Percentiles rank a stretch among this genome's conserved stretches.
These are phyloP conservation scores for Tilletia setariae DNA, from an alignment of 1,284 basidiomycete genomes.

Conservation along the genomic window DNA sequence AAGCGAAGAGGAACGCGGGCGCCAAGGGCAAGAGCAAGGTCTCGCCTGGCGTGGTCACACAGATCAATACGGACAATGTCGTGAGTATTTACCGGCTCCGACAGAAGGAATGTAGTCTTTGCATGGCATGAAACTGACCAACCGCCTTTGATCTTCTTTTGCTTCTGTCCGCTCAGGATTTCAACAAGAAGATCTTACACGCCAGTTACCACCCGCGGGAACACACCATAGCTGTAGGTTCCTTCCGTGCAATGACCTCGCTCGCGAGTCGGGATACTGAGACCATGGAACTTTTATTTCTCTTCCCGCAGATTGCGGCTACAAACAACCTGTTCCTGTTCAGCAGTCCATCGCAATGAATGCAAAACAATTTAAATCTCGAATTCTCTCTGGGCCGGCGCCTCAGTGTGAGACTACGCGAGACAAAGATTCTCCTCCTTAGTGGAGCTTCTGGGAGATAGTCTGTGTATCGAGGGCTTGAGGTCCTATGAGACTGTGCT, in stretches of 20 bases:
- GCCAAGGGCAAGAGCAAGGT: constrained; percentile 73
- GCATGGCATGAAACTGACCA: no score
- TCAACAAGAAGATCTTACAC: constrained; percentile 93
- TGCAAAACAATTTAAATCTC: constrained; percentile 28
- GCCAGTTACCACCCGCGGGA: constrained; percentile 92
- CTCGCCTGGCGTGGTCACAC: constrained; percentile 61
- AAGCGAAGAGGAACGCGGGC: constrained; percentile 81
- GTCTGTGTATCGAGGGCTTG: no score
- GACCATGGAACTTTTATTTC: neutral
- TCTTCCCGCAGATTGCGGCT: constrained; percentile 49
- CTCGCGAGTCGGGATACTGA: no score
- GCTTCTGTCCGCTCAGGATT: constrained; percentile 55
- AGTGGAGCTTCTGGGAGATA: no score
- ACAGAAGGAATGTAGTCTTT: no score
- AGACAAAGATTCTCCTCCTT: no score
- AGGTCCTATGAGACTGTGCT: no score
- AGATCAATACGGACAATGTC: constrained; percentile 50
- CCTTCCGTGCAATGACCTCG: no score
- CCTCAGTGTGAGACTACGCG: no score
- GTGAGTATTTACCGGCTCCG: constrained; percentile 14
- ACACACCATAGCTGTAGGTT: constrained; percentile 70
- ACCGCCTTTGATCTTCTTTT: no score
- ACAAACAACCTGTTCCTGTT: constrained; percentile 58
- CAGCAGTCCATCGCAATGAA: constrained; percentile 49
- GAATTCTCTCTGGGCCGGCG: no score